Percentiles rank a stretch among this genome's conserved stretches.
phyloP scores from a whole-genome alignment of 768 basidiomycete species.

The Lentinula sp. region DNA sequence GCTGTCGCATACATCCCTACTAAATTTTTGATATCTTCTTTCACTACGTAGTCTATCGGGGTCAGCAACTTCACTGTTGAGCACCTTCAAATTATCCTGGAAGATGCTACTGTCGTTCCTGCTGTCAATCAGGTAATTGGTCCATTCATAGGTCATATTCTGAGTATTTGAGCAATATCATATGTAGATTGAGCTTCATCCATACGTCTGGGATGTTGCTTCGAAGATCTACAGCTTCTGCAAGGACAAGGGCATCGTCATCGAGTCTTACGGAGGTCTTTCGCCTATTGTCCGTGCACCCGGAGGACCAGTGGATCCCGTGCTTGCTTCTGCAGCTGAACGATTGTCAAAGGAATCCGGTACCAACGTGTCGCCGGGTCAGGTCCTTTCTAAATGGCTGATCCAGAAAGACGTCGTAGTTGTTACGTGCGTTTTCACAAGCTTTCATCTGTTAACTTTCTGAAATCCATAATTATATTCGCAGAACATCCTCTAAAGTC shows the following conservation, averaged over 20 bases:
- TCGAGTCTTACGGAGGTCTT: conserved; percentile 62
- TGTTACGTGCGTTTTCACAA: conserved; percentile 46
- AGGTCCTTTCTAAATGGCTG: conserved; percentile 67
- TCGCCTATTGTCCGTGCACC: conserved; percentile 31
- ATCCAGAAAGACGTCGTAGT: conserved; percentile 57
- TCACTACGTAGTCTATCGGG: conserved; percentile 20
- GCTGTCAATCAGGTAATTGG: conserved; percentile 23
- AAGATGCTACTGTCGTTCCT: conserved; percentile 19
- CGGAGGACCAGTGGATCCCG: conserved; percentile 56
- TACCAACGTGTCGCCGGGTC: conserved; percentile 43
- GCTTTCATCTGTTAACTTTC: neutral
- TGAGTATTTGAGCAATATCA: conserved; percentile 4
- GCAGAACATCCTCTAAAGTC: conserved; percentile 43
- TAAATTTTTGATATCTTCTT: too few relatives aligned
- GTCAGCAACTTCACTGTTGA: conserved; percentile 38
- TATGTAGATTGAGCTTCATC: conserved; percentile 66
- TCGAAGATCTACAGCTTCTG: conserved; percentile 50
- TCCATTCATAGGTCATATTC: neutral
- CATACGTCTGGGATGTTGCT: conserved; percentile 61
- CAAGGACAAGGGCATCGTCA: conserved; percentile 50
- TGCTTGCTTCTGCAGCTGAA: conserved; percentile 44
- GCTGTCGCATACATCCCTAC: neutral
- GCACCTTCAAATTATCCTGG: conserved; percentile 17
- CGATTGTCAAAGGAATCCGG: conserved; percentile 39
- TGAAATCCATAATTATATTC: neutral